Conservation (phyloP, 2,329 filamentous ascomycete species). For the Talaromyces sp. region DNA sequence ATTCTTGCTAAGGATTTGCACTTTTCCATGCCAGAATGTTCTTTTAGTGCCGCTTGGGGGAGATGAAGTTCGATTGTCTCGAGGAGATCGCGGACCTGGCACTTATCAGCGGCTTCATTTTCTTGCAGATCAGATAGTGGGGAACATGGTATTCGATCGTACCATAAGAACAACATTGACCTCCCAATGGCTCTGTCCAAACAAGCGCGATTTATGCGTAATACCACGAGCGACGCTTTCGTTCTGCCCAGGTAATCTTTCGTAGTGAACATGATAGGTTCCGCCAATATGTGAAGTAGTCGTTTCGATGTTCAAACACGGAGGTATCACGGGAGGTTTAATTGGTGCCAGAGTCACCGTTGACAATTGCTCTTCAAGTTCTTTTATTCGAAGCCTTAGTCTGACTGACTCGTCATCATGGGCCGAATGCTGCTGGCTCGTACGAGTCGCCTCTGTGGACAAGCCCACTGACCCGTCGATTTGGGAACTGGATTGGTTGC, state of each 20-base stretch:
- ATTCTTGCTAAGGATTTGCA: constrained; percentile 54
- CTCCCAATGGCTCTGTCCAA: constrained; percentile 58
- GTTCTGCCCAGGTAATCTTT: constrained; percentile 33
- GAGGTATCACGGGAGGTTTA: constrained; percentile 20
- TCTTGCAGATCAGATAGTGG: neutral
- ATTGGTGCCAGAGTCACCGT: constrained; percentile 23
- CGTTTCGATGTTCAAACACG: constrained; percentile 37
- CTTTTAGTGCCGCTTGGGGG: constrained; percentile 35
- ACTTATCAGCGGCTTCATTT: neutral
- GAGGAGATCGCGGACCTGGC: constrained; percentile 8
- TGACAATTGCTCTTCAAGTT: constrained; percentile 47
- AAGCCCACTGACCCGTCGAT: neutral
- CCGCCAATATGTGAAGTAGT: constrained; percentile 41
- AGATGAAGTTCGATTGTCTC: constrained; percentile 1
- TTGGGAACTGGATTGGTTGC: constrained; percentile 17
- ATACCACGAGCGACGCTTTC: constrained; percentile 26
- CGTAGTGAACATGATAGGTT: constrained; percentile 44
- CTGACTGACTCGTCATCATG: constrained; percentile 41
- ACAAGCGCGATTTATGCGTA: constrained; percentile 51
- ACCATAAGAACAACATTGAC: constrained; percentile 47
- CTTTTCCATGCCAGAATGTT: constrained; percentile 40
- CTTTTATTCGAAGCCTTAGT: constrained; percentile 33
- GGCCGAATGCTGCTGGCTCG: constrained; percentile 22
- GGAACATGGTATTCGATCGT: constrained; percentile 19
- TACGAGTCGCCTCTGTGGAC: constrained; percentile 21